phyloP scores from a whole-genome alignment of 768 basidiomycete species.

The Tulasnella sp. region DNA sequence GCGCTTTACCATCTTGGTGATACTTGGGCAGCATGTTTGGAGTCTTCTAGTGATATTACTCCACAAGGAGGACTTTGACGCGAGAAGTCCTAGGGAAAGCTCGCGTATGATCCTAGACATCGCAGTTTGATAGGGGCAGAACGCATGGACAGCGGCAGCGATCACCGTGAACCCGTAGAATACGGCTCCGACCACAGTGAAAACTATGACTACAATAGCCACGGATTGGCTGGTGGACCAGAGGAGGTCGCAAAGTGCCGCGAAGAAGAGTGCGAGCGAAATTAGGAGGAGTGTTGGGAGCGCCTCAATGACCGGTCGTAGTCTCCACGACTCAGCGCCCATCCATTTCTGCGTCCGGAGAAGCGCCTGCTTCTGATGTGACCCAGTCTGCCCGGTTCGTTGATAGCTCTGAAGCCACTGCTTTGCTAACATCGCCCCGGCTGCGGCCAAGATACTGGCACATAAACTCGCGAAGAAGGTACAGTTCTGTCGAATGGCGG shows the following conservation, averaged over 20 bases:
- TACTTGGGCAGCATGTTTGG: no score
- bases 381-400: not conserved
- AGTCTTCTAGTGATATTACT: no score
- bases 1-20: no score
- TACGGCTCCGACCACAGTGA: not conserved
- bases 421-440: conserved; percentile 1
- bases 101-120: no score
- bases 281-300: not conserved
- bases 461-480: not conserved
- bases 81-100: no score
- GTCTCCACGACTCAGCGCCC: not conserved
- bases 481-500: not conserved
- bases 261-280: not conserved
- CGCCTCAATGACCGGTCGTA: not conserved
- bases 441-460: not conserved
- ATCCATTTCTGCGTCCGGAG: not conserved
- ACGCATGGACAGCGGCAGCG: not conserved
- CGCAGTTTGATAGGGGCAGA: not conserved
- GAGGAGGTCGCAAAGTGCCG: not conserved
- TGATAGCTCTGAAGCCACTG: not conserved
- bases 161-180: not conserved
- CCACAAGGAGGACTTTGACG: no score
- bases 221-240: not conserved
- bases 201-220: not conserved
- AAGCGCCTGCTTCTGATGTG: not conserved